Conservation (phyloP, 1,139 yeast genomes). For the Suhomyces chickasaworum region DNA sequence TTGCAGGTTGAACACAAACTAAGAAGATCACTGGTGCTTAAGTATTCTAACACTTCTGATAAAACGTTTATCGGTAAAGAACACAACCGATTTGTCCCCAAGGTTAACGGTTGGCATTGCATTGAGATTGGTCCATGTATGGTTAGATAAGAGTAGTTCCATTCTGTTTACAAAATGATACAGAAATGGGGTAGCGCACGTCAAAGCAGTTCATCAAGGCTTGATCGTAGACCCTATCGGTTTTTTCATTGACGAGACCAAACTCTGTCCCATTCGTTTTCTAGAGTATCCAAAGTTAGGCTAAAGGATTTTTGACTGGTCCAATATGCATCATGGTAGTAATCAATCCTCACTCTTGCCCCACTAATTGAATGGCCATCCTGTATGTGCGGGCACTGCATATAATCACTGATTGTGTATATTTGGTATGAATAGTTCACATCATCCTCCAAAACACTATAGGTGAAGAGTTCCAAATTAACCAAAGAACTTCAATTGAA, state of each 20-base stretch:
- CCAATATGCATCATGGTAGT: no score
- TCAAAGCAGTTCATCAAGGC: neutral
- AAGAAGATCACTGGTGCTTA: slow-evolving; percentile 22
- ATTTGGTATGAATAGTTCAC: neutral
- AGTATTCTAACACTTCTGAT: slow-evolving; percentile 14
- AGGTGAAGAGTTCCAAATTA: neutral
- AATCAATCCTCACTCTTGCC: neutral
- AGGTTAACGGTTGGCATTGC: neutral
- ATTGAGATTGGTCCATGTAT: neutral
- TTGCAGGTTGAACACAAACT: slow-evolving; percentile 19
- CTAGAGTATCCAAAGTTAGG: no score
- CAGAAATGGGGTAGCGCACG: neutral
- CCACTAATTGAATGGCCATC: no score
- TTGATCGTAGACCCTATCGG: neutral
- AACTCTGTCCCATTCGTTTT: no score
- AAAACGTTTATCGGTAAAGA: slow-evolving; percentile 17
- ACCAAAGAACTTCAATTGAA: neutral
- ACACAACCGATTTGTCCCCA: neutral
- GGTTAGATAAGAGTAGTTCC: neutral
- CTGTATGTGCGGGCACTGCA: no score
- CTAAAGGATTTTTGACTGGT: no score
- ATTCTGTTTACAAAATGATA: neutral
- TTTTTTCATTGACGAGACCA: neutral
- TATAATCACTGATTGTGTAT: neutral
- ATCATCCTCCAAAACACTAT: neutral